Evolutionary conservation across 345 rosid genomes (phyloP).

Genomic region (Eucalyptus pauciflora): DNA sequence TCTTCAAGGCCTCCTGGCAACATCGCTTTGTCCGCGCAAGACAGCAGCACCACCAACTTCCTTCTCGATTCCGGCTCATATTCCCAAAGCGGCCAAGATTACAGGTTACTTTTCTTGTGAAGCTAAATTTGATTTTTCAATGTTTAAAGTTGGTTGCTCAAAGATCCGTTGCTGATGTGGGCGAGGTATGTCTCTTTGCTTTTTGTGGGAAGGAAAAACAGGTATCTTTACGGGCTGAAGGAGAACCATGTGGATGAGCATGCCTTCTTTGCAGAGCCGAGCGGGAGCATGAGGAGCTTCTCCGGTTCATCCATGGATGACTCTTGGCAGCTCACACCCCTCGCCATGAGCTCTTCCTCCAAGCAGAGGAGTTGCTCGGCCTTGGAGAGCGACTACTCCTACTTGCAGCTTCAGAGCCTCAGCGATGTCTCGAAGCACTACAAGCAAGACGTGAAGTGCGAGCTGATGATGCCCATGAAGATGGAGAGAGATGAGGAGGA

Average conservation of each 20-base stretch:
- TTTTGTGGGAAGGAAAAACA: slow-evolving; percentile 17
- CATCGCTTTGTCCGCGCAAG: slow-evolving; percentile 9
- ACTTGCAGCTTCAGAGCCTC: slow-evolving; percentile 44
- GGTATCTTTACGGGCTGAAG: slow-evolving; percentile 17
- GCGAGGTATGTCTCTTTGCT: neutral
- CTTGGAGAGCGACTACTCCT: slow-evolving; percentile 30
- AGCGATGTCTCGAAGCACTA: slow-evolving; percentile 19
- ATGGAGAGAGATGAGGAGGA: slow-evolving; percentile 28
- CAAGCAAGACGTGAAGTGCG: neutral
- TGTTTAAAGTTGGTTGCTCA: neutral
- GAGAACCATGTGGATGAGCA: neutral
- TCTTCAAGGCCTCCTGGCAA: slow-evolving; percentile 20
- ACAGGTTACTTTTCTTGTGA: slow-evolving; percentile 23
- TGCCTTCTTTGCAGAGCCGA: neutral
- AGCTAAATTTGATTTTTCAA: neutral
- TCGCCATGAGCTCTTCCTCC: slow-evolving; percentile 41
- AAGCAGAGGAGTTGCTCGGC: neutral
- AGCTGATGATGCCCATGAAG: slow-evolving; percentile 9
- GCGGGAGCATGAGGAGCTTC: neutral
- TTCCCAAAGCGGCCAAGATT: slow-evolving; percentile 23
- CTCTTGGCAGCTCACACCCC: slow-evolving; percentile 54
- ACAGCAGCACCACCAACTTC: slow-evolving; percentile 16
- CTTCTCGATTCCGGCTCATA: slow-evolving; percentile 32
- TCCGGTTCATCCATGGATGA: slow-evolving; percentile 42
- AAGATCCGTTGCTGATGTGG: neutral